These are phyloP conservation scores for Vitis labrusca DNA, from an alignment of 164 flowering plant genomes.

Conservation along the genomic window DNA sequence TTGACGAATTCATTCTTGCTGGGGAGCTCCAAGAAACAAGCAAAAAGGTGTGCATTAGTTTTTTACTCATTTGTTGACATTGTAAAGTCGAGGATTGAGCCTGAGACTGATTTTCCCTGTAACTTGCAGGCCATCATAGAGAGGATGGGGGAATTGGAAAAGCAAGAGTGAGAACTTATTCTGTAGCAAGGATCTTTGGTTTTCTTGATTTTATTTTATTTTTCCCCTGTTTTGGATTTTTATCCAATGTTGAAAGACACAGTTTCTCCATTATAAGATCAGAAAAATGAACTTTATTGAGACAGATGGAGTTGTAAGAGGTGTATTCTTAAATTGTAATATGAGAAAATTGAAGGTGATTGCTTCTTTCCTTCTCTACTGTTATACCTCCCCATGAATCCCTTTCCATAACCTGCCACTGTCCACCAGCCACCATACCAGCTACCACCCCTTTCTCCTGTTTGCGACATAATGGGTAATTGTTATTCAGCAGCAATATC, in stretches of 20 bases:
- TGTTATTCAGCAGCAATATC: too few species aligned
- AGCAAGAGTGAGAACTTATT: slow-evolving; percentile 58
- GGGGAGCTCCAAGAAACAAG: slow-evolving; percentile 99
- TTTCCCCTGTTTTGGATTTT: neutral
- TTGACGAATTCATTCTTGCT: slow-evolving; percentile 98
- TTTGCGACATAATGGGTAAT: too few species aligned
- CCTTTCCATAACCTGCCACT: too few species aligned
- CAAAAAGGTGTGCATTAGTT: slow-evolving; percentile 63
- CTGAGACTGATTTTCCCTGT: neutral
- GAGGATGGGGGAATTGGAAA: slow-evolving; percentile 97
- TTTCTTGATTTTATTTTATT: neutral
- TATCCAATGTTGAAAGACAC: neutral
- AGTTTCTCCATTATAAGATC: neutral
- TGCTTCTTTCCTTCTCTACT: too few species aligned
- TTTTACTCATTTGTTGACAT: neutral
- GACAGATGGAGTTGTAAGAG: too few species aligned
- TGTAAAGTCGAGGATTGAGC: neutral
- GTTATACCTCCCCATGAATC: too few species aligned
- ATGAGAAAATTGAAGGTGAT: too few species aligned
- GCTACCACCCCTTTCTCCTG: too few species aligned
- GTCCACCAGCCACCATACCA: too few species aligned
- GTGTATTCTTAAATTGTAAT: too few species aligned
- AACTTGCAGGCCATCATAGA: slow-evolving; percentile 87
- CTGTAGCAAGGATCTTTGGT: neutral
- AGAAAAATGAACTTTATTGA: neutral